Conservation (phyloP, 345 rosid species). For the Populus ilicifolia region DNA sequence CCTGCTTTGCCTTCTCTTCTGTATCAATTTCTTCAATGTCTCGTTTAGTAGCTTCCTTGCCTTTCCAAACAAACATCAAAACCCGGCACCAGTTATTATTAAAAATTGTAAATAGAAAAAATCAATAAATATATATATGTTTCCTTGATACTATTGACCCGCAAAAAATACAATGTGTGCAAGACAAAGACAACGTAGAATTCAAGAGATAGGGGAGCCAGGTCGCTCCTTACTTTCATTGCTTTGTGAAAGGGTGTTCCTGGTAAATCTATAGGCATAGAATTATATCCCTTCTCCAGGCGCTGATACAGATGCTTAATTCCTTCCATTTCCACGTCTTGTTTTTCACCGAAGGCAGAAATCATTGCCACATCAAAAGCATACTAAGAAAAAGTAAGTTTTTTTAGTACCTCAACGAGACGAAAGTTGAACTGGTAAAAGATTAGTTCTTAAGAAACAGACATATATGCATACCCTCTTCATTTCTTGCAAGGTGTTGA, state of each 20-base stretch:
- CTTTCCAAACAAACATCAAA: constrained; percentile 25
- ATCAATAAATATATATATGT: not conserved
- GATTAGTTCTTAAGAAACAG: not conserved
- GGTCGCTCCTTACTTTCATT: constrained; percentile 50
- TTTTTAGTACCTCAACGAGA: not conserved
- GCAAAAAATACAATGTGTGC: not conserved
- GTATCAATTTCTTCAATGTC: constrained; percentile 50
- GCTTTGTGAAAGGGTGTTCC: constrained; percentile 80
- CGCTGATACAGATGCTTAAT: constrained; percentile 65
- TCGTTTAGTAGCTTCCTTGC: constrained; percentile 66
- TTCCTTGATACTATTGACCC: not conserved
- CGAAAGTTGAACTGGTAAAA: not conserved
- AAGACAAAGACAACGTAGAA: not conserved
- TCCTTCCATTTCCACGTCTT: constrained; percentile 48
- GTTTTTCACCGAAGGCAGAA: constrained; percentile 63
- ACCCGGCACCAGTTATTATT: not conserved
- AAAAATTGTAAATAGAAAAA: not conserved
- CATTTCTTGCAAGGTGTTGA: constrained; percentile 85
- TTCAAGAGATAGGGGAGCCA: not conserved
- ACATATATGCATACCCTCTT: constrained; percentile 50
- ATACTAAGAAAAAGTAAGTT: constrained; percentile 39
- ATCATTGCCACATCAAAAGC: constrained; percentile 94
- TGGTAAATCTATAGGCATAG: constrained; percentile 85
- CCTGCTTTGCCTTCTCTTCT: constrained; percentile 53
- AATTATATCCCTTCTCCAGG: constrained; percentile 82